Evolutionary conservation across 1,284 basidiomycete genomes (phyloP), one percentile per base, ranked within the genome.

Genomic region (Salmacisia buchloeana): DNA sequence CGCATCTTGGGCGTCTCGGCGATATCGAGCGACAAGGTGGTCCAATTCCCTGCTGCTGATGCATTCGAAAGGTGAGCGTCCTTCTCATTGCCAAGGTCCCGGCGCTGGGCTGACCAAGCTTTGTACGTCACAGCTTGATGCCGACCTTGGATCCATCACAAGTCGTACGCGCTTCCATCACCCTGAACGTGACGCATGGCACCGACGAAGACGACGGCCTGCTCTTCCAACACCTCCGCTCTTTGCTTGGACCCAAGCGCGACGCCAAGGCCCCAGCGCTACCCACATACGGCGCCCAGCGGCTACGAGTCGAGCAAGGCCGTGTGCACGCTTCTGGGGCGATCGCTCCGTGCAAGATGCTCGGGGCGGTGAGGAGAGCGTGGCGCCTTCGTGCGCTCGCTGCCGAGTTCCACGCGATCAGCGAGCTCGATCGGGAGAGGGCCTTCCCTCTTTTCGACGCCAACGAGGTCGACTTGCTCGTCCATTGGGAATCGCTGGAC

Each of bases 391-490:
- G 23, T 2, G 29, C 29, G n/a, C 66, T 76, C 0, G 36, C 60
- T 0, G 12, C 25, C 7, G 25, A 61, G 2, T 76, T 70, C 21
- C 58, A 63, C 0, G 64, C 69, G 1, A 59, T 74, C 2, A 3
- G 61, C 0, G 3, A 33, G 0, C 49, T 59, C 12, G 67, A 70
- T 21, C 59, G 71, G 18, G 9, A 7, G 2, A 2, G 29, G 2
- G 52, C 63, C 3, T 76, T 75, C 58, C 62, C 68, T 3, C 61
- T 74, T 2, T 74, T 58, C 36, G 52, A 65, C 21, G 31, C 62
- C 0, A 38, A 52, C 12, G 72, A 74, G 3, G 21, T 75, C 1
- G 74, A 76, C 35, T 15, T 76, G 0, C 3, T 65, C 18, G 52
- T 66, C 6, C 58, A 68, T n/a, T 76, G 65, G 49, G 27, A 27